Conservation (phyloP, 2,329 filamentous ascomycete genomes). For the Alternaria sp. region DNA sequence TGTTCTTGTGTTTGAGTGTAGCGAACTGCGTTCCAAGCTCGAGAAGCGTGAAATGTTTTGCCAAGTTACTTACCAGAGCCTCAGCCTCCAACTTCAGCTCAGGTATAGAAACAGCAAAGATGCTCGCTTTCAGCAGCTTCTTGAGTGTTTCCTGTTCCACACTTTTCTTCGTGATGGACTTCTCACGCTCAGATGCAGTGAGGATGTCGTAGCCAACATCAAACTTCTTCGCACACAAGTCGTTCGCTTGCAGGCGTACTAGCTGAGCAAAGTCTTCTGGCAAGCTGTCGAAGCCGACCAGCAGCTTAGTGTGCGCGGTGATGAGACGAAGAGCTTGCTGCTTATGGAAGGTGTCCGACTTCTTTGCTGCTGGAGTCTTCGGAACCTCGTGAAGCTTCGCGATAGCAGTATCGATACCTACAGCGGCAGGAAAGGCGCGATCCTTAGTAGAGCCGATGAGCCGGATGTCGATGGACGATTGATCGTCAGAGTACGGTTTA, state of each 20-base stretch:
- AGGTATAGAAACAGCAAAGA: conserved; percentile 83
- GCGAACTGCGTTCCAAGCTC: conserved; percentile 88
- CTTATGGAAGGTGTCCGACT: conserved; percentile 88
- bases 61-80: conserved; percentile 79
- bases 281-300: conserved; percentile 85
- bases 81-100: conserved; percentile 81
- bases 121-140: conserved; percentile 86
- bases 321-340: conserved; percentile 89
- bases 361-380: conserved; percentile 66
- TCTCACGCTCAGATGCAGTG: conserved; percentile 77
- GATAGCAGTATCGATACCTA: conserved; percentile 89
- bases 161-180: conserved; percentile 86
- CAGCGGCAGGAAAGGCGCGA: conserved; percentile 82
- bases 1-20: conserved; percentile 76
- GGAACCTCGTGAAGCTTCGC: conserved; percentile 84
- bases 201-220: conserved; percentile 75
- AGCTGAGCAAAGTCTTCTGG: conserved; percentile 88
- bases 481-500: conserved; percentile 85
- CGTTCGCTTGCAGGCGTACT: conserved; percentile 87
- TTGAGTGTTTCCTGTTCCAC: conserved; percentile 83
- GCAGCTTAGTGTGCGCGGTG: conserved; percentile 86
- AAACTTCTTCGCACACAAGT: conserved; percentile 76
- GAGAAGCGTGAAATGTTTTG: conserved; percentile 87
- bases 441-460: conserved; percentile 90
- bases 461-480: conserved; percentile 85